A percentile compares a stretch with the other conserved stretches of the same genome.
phyloP scores from a whole-genome alignment of 495 filamentous ascomycete genomes.

The Parachaetomium inaequale region DNA sequence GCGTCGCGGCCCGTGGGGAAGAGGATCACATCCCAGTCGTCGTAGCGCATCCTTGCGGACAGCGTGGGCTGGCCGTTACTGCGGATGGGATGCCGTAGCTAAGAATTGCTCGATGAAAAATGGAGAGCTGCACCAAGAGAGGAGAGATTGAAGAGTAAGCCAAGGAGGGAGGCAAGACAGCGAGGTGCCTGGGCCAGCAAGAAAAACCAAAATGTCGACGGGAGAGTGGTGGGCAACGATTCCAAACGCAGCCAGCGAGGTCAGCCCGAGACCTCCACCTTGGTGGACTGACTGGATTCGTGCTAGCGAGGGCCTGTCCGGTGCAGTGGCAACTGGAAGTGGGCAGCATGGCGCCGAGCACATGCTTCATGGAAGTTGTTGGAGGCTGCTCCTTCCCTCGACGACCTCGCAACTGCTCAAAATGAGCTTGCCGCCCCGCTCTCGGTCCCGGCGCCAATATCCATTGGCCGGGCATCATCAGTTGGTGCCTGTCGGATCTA shows the following conservation, averaged over 20 bases:
- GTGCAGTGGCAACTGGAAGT: neutral
- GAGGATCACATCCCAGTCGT: constrained; percentile 77
- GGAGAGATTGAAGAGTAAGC: constrained; percentile 6
- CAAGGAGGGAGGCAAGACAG: neutral
- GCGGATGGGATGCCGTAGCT: neutral
- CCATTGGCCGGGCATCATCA: neutral
- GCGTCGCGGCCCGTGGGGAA: constrained; percentile 55
- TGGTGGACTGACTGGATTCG: neutral
- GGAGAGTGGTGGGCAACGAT: neutral
- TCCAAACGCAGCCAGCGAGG: neutral
- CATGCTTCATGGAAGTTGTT: neutral
- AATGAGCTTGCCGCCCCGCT: neutral
- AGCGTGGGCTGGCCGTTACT: neutral
- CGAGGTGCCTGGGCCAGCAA: neutral
- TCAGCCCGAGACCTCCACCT: constrained; percentile 1
- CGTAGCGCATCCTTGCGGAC: constrained; percentile 64
- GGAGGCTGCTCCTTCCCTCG: neutral
- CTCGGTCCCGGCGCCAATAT: neutral
- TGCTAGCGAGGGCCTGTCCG: neutral
- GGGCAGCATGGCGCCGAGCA: neutral
- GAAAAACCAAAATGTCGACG: constrained; percentile 12
- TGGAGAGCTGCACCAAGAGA: constrained; percentile 19
- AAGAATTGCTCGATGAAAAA: constrained; percentile 23
- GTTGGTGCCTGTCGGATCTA: neutral
- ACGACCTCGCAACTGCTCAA: neutral